These are phyloP conservation scores for Curvularia hawaiiensis DNA, from an alignment of 2,329 filamentous ascomycete genomes.

Conservation along the genomic window DNA sequence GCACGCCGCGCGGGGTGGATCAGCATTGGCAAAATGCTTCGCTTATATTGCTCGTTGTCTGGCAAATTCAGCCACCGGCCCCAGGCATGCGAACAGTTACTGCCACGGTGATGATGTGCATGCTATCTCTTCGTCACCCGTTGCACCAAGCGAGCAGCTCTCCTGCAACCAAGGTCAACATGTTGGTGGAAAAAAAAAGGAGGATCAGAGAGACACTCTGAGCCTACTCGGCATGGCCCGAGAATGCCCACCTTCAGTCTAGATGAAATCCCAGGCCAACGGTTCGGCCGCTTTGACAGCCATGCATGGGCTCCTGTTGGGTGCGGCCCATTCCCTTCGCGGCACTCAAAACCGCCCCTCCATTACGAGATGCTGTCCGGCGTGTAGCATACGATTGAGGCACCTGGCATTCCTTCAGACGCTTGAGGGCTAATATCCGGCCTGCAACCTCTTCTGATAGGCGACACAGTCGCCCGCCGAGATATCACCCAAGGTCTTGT, in stretches of 20 bases:
- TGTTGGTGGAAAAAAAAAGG: neutral
- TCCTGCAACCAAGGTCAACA: neutral
- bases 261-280: slow-evolving; percentile 1
- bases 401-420: neutral
- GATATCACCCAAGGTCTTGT: slow-evolving; percentile 1
- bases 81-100: neutral
- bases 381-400: neutral
- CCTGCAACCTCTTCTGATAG: slow-evolving; percentile 3
- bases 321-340: slow-evolving; percentile 6
- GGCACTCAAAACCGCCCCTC: slow-evolving; percentile 1
- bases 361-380: slow-evolving; percentile 1
- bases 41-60: slow-evolving; percentile 1
- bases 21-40: slow-evolving; percentile 8
- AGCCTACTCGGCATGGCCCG: neutral
- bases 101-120: no score
- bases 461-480: slow-evolving; percentile 6
- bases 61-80: slow-evolving; percentile 12
- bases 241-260: neutral
- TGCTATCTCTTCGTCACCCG: neutral
- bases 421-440: slow-evolving; percentile 9
- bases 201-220: neutral
- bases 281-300: slow-evolving; percentile 9
- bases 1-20: slow-evolving; percentile 2
- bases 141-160: neutral
- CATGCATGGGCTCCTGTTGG: slow-evolving; percentile 10